These are phyloP conservation scores for Serendipita sp. DNA, from an alignment of 768 basidiomycete species.

Conservation along the genomic window DNA sequence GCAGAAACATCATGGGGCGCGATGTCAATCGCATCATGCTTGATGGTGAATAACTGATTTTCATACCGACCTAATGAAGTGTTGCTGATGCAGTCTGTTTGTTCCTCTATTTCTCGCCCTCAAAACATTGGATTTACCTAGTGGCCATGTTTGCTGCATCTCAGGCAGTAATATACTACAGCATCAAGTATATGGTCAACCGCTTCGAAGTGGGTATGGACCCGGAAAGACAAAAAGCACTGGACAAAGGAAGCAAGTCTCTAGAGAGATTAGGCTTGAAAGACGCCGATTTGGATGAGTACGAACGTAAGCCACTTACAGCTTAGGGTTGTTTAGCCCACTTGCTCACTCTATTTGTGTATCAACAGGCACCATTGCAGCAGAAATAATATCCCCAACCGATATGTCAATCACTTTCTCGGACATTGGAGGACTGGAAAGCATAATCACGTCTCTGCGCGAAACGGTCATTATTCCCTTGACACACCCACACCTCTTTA, in stretches of 20 bases:
- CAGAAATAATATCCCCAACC: slow-evolving; percentile 84
- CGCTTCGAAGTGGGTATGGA: neutral
- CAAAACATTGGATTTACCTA: slow-evolving; percentile 11
- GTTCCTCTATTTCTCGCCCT: neutral
- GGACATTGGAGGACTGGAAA: slow-evolving; percentile 87
- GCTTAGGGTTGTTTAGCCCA: neutral
- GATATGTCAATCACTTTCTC: slow-evolving; percentile 63
- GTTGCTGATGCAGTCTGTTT: neutral
- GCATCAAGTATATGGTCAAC: slow-evolving; percentile 30
- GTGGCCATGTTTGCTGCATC: slow-evolving; percentile 32
- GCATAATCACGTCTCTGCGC: slow-evolving; percentile 73
- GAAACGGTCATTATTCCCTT: slow-evolving; percentile 95
- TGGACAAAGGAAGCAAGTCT: slow-evolving; percentile 53
- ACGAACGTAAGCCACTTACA: slow-evolving; percentile 51
- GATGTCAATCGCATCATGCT: neutral
- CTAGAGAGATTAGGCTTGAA: slow-evolving; percentile 55
- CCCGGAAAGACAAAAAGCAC: slow-evolving; percentile 39
- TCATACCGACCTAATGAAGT: neutral
- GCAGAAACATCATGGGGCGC: neutral
- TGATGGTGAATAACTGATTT: neutral
- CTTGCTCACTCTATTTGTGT: neutral
- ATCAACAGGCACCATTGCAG: slow-evolving; percentile 61
- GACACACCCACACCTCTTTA: slow-evolving; percentile 77
- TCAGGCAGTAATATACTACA: slow-evolving; percentile 62
- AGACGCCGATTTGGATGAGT: slow-evolving; percentile 68